Percentiles rank a stretch among this genome's conserved stretches.
phyloP scores from a whole-genome alignment of 768 basidiomycete species.

The Boletus fagicola region DNA sequence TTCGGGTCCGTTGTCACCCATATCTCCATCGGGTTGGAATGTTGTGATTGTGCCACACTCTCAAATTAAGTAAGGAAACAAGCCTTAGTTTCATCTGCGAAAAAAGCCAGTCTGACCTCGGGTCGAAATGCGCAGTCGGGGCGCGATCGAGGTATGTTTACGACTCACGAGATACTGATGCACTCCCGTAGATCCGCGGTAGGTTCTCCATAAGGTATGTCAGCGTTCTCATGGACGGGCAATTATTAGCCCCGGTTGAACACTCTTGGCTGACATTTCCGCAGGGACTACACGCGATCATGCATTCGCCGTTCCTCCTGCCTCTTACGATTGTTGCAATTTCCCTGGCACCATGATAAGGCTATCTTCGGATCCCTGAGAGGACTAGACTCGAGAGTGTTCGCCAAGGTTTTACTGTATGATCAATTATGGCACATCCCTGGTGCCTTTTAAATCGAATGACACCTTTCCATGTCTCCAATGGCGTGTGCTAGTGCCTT shows the following conservation, averaged over 20 bases:
- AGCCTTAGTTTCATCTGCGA: constrained; percentile 1
- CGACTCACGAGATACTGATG: not conserved
- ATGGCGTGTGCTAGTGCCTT: constrained; percentile 23
- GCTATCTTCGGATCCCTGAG: constrained; percentile 30
- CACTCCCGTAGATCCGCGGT: constrained; percentile 33
- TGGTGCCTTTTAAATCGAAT: constrained; percentile 21
- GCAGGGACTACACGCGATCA: constrained; percentile 20
- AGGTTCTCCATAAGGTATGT: constrained; percentile 20
- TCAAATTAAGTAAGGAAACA: constrained; percentile 4
- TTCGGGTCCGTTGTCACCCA: constrained; percentile 15
- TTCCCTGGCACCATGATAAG: constrained; percentile 26
- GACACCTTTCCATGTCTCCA: constrained; percentile 9
- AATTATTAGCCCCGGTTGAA: constrained; percentile 21
- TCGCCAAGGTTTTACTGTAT: constrained; percentile 21
- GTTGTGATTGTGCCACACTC: not conserved
- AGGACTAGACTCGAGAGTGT: constrained; percentile 24
- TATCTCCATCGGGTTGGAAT: not conserved
- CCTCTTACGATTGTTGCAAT: constrained; percentile 20
- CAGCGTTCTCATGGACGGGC: constrained; percentile 24
- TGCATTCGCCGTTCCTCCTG: constrained; percentile 28
- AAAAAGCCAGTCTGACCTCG: constrained; percentile 12
- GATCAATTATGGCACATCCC: constrained; percentile 21
- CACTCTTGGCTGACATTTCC: constrained; percentile 14
- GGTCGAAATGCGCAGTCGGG: constrained; percentile 5
- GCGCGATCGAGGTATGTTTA: constrained; percentile 5